Evolutionary conservation across 2,329 filamentous ascomycete genomes (phyloP).

Genomic region (Paecilomyces formosus): DNA sequence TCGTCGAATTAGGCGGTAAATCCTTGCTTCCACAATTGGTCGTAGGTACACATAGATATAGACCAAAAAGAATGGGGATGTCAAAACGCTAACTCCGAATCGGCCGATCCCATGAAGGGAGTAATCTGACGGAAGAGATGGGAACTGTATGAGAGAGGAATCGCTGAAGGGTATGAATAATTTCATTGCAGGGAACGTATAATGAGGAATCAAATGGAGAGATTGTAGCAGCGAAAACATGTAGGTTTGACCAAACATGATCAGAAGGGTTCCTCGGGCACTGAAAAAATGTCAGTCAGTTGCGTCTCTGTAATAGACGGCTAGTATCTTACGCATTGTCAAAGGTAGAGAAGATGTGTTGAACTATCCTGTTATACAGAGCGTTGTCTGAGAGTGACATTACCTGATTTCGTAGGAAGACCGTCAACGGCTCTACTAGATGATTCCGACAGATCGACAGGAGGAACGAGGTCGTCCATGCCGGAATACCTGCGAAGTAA

Average conservation of each 20-base stretch:
- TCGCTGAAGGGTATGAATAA: slow-evolving; percentile 31
- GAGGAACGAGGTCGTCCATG: slow-evolving; percentile 29
- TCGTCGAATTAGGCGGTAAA: slow-evolving; percentile 33
- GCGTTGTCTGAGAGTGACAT: slow-evolving; percentile 16
- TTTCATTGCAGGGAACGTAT: slow-evolving; percentile 20
- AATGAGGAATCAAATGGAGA: slow-evolving; percentile 30
- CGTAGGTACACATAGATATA: slow-evolving; percentile 30
- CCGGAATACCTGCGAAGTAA: slow-evolving; percentile 34
- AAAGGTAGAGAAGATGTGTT: slow-evolving; percentile 18
- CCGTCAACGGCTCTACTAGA: slow-evolving; percentile 26
- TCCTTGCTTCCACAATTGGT: slow-evolving; percentile 29
- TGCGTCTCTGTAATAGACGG: not conserved
- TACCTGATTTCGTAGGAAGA: slow-evolving; percentile 19
- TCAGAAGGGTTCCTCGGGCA: slow-evolving; percentile 24
- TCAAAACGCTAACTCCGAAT: slow-evolving; percentile 20
- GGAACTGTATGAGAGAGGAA: slow-evolving; percentile 26
- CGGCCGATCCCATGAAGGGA: slow-evolving; percentile 19
- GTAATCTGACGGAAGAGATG: slow-evolving; percentile 18
- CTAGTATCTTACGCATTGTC: slow-evolving; percentile 21
- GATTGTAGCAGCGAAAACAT: slow-evolving; percentile 37
- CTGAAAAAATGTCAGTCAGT: slow-evolving; percentile 19
- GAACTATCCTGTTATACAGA: slow-evolving; percentile 15
- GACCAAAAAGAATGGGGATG: slow-evolving; percentile 27
- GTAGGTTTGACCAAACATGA: slow-evolving; percentile 33
- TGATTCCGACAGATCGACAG: slow-evolving; percentile 32